These are phyloP conservation scores for Exophiala spinifera DNA, from an alignment of 2,329 filamentous ascomycete species.

Conservation along the genomic window DNA sequence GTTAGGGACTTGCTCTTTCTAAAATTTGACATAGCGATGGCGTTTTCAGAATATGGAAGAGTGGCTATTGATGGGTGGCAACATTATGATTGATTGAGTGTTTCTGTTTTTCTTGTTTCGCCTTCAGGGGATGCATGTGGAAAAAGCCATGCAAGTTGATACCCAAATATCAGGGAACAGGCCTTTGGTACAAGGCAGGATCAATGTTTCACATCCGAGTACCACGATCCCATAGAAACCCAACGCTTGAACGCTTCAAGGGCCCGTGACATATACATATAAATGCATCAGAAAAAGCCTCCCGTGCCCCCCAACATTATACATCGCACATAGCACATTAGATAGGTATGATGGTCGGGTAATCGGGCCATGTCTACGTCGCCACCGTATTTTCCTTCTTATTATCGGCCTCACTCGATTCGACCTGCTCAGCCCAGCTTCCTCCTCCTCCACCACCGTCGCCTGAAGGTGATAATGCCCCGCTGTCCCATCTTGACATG, in stretches of 20 bases:
- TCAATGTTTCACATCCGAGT: too few relatives aligned
- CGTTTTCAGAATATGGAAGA: background rate
- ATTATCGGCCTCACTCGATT: slow-evolving; percentile 22
- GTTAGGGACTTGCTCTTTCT: too few relatives aligned
- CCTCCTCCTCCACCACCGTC: slow-evolving; percentile 22
- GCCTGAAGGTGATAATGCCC: background rate
- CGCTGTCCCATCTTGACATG: slow-evolving; percentile 10
- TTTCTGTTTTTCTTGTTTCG: too few relatives aligned
- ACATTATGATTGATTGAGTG: too few relatives aligned
- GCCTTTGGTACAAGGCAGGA: too few relatives aligned
- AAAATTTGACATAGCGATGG: background rate
- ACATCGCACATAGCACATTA: too few relatives aligned
- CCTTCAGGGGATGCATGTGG: too few relatives aligned
- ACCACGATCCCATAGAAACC: too few relatives aligned
- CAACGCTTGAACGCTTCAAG: slow-evolving; percentile 11
- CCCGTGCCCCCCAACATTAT: too few relatives aligned
- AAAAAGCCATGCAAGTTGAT: background rate
- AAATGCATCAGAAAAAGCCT: background rate
- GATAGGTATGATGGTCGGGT: too few relatives aligned
- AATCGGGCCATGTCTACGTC: background rate
- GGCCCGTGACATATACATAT: background rate
- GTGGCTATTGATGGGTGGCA: background rate
- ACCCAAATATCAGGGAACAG: too few relatives aligned
- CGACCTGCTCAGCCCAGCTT: slow-evolving; percentile 31
- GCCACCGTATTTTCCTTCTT: slow-evolving; percentile 1